phyloP scores from a whole-genome alignment of 2,329 filamentous ascomycete genomes.

The Fusarium fracticaudum region DNA sequence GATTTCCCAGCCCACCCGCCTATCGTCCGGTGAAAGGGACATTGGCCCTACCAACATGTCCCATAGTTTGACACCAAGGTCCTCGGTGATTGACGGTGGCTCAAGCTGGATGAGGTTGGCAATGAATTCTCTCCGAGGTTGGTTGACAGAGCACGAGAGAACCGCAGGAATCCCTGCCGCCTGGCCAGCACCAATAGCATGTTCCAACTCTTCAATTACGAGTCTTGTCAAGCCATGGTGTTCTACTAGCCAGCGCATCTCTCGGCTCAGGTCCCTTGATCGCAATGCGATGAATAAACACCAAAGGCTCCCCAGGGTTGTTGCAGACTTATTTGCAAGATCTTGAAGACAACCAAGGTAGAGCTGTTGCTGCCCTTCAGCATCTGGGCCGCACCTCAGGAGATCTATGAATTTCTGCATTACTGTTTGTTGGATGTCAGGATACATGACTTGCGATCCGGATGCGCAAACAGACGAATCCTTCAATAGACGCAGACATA shows the following conservation, averaged over 20 bases:
- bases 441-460: conserved; percentile 64
- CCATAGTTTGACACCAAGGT: conserved; percentile 75
- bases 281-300: conserved; percentile 65
- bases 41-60: conserved; percentile 73
- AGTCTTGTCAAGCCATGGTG: conserved; percentile 71
- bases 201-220: conserved; percentile 71
- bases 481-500: conserved; percentile 73
- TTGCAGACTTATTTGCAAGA: conserved; percentile 69
- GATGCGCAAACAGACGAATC: conserved; percentile 70
- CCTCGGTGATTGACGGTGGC: conserved; percentile 68
- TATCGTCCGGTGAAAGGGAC: conserved; percentile 67
- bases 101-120: conserved; percentile 67
- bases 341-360: conserved; percentile 75
- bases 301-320: conserved; percentile 78
- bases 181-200: conserved; percentile 53
- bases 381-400: conserved; percentile 63
- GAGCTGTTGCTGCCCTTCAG: conserved; percentile 67
- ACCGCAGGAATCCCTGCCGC: conserved; percentile 53
- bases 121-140: conserved; percentile 67
- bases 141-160: conserved; percentile 59
- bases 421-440: conserved; percentile 72
- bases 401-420: conserved; percentile 68
- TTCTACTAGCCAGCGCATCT: conserved; percentile 66
- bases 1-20: conserved; percentile 75
- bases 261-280: conserved; percentile 53